Conservation (phyloP, 2,329 filamentous ascomycete genomes). For the Alternaria panax region DNA sequence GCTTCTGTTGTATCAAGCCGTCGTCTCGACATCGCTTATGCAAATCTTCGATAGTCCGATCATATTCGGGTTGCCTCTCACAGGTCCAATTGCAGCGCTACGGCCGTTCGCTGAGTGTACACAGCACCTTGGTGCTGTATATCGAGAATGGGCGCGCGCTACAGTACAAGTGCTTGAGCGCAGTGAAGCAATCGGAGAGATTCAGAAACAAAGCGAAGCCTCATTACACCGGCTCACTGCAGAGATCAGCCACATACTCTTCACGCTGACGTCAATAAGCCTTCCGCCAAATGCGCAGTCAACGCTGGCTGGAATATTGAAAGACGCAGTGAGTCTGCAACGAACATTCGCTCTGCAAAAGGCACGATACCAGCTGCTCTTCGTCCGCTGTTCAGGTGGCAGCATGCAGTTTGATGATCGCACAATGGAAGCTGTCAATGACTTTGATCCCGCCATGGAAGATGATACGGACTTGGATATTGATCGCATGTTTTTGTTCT, state of each 20-base stretch:
- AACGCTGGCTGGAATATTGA: slow-evolving; percentile 33
- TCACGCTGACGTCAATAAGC: slow-evolving; percentile 31
- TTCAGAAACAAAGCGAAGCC: slow-evolving; percentile 20
- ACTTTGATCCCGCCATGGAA: slow-evolving; percentile 31
- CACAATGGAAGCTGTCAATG: slow-evolving; percentile 44
- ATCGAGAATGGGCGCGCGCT: slow-evolving; percentile 39
- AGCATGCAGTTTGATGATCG: slow-evolving; percentile 27
- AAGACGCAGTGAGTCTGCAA: slow-evolving; percentile 35
- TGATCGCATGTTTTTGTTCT: slow-evolving; percentile 36
- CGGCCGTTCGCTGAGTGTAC: slow-evolving; percentile 28
- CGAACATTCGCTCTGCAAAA: slow-evolving; percentile 40
- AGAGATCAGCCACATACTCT: slow-evolving; percentile 34
- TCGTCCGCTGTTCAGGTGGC: slow-evolving; percentile 25
- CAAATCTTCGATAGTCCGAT: slow-evolving; percentile 38
- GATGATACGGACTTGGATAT: slow-evolving; percentile 28
- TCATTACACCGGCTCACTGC: slow-evolving; percentile 27
- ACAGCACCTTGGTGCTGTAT: slow-evolving; percentile 25
- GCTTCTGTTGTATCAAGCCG: slow-evolving; percentile 44
- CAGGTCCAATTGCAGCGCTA: slow-evolving; percentile 27
- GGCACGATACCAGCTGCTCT: slow-evolving; percentile 36
- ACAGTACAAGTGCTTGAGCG: slow-evolving; percentile 39
- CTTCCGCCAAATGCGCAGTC: slow-evolving; percentile 26
- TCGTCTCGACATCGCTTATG: slow-evolving; percentile 38
- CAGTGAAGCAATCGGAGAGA: slow-evolving; percentile 13
- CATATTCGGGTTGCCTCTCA: slow-evolving; percentile 36